Base-by-base conservation (phyloP, 2,329 filamentous ascomycete species). In the Fusarium incarnatum region DNA sequence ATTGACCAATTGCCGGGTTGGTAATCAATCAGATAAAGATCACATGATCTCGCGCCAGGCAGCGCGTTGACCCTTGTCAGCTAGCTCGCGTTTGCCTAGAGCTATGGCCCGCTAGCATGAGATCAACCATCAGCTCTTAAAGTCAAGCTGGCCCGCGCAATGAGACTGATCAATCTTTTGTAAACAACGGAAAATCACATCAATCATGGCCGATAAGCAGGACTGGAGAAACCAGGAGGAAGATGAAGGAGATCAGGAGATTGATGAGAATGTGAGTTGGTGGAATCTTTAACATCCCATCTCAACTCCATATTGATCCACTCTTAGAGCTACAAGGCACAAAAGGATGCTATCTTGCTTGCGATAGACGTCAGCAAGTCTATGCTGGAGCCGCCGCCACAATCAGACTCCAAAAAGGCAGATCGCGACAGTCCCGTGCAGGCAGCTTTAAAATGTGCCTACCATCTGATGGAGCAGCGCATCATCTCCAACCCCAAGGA, bases 321-420 rank as follows among this genome's bases (percentile, higher is more conserved):
- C 50, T 48, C 34, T 13, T 73, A 95, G 94, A 91, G 89, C 80
- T 99, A 96, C 84, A 97, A 94, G 83, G 87, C 91, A 1, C 91
- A 94, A 77, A 98, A 97, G 82, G 96, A 99, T 89, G 96, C 96
- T n/a, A 88, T 98, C n/a, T 86, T 99, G 25, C 95, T 99, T 78
- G 95, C 94, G 16, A 97, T 99, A 75, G 92, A 98, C 75, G 86
- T 98, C 77, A 98, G 92, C 84, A 82, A 89, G 40, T 94, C 94
- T 1, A 99, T 98, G 95, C 83, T 98, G 68, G 83, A 83, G 72
- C 83, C 83, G 44, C 93, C 93, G 23, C 86, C 89, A 5, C 82
- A 85, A 5, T 86, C 86, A 9, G 85, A 88, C 65, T 87, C 90
- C 53, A 97, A 93, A 81, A 95, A 94, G 79, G 88, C 89, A 45